Evolutionary conservation across 2,329 filamentous ascomycete species (phyloP), one percentile per base, ranked within the genome.

Genomic region (Harringtonia aguacate): DNA sequence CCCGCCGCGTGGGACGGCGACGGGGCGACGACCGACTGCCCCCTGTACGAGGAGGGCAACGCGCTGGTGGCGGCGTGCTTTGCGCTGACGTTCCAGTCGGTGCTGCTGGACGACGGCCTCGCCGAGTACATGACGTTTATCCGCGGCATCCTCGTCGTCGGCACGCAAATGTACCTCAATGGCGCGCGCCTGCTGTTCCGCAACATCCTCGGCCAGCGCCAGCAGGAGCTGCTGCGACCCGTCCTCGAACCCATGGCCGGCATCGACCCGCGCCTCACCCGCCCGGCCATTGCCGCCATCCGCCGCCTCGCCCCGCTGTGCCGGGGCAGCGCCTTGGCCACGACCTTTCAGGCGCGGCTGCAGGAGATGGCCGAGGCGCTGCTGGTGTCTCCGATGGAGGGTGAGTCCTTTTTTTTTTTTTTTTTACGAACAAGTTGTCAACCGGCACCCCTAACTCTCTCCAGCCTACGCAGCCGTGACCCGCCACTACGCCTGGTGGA

Each of bases 121-220:
- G 61, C 63, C n/a, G 75, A 79, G 56, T 79, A 70, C 56, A 73
- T 79, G 69, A 75, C 70, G 0, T 77, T 79, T 51, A 70, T 75
- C 47, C 66, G 75, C 24, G 75, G 75, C 15, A 70, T 79, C 50
- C 57, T 73, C 48, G 65, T 78, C 37, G 65, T 79, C 4, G 67
- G 65, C 12, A 64, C 70, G 48, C 73, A 77, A 52, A 73, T 79
- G 67, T 65, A 65, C 56, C 70, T 77, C 64, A 64, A 64, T 54
- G 65, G 67, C 20, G 65, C 69, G 35, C 64, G 64, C 18, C 66
- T 73, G 44, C 59, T 77, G 40, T 77, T 76, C 48, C 62, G 61
- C 37, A 68, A 71, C 47, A 52, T 73, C 14, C 48, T 67, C 15
- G 63, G 63, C 12, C 59, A 65, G 13, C 59, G 67, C 3, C 60